Conservation (phyloP, 805 yeast genomes). For the Saccharomyces kudriavzevii region DNA sequence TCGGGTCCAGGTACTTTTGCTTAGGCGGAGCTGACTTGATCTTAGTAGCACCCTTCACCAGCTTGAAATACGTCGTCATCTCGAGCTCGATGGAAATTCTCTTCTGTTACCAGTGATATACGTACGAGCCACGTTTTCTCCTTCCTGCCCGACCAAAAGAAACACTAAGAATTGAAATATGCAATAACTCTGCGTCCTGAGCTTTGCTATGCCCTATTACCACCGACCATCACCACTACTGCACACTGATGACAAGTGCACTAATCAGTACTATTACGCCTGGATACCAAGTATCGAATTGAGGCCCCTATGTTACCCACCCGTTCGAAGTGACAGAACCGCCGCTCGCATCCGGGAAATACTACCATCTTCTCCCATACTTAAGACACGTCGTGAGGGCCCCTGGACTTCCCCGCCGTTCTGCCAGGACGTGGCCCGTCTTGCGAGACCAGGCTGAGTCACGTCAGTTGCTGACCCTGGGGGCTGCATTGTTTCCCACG, state of each 20-base stretch:
- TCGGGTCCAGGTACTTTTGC: constrained; percentile 91
- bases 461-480: background rate
- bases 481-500: background rate
- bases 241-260: background rate
- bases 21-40: constrained; percentile 94
- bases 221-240: background rate
- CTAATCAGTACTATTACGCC: background rate
- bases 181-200: background rate
- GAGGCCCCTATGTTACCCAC: background rate
- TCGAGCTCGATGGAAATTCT: background rate
- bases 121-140: background rate
- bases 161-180: background rate
- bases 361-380: background rate
- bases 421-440: background rate
- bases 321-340: background rate
- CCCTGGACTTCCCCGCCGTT: background rate
- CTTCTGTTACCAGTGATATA: background rate
- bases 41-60: constrained; percentile 73
- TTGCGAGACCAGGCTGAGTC: background rate
- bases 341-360: background rate
- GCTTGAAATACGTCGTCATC: constrained; percentile 48
- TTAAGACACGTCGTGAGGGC: background rate
- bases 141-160: background rate
- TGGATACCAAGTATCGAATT: background rate
- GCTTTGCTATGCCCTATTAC: background rate